A percentile compares a stretch with the other conserved stretches of the same genome.
phyloP scores from a whole-genome alignment of 192 early-diverging fungal species.

The Coemansia sp. region DNA sequence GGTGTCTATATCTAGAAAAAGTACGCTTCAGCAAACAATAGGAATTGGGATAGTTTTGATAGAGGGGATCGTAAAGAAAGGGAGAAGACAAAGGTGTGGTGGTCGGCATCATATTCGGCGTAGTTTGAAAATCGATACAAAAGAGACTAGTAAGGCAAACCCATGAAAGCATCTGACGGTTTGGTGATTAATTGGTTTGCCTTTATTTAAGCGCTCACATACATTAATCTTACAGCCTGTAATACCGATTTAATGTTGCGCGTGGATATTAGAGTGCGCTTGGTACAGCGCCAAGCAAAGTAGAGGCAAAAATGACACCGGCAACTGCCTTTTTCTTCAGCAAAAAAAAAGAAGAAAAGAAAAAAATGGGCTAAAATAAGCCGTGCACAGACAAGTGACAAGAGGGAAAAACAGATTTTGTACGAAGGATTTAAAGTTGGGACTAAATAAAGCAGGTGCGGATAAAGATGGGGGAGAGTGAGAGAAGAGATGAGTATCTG shows the following conservation, averaged over 20 bases:
- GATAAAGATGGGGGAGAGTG: neutral
- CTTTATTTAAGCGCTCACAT: neutral
- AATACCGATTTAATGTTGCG: too few relatives aligned
- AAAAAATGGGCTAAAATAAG: constrained; percentile 2
- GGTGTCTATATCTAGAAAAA: neutral
- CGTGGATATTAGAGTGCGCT: neutral
- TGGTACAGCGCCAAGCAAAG: neutral
- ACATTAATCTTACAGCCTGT: neutral
- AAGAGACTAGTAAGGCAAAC: neutral
- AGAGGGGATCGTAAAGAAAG: neutral
- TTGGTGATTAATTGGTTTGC: neutral
- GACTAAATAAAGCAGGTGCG: neutral
- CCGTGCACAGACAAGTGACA: neutral
- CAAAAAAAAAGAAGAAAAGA: neutral
- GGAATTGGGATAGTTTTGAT: neutral
- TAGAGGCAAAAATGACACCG: neutral
- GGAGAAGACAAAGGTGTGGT: neutral
- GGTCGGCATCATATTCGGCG: neutral
- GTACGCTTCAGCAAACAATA: neutral
- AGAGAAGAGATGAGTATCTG: neutral
- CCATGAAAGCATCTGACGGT: neutral
- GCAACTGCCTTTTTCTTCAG: neutral
- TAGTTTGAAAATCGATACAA: neutral
- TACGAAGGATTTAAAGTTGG: neutral
- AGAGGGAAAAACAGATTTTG: constrained; percentile 10